A percentile compares a stretch with the other conserved stretches of the same genome.
phyloP scores from a whole-genome alignment of 805 yeast species.

The Wickerhamiella australiensis region DNA sequence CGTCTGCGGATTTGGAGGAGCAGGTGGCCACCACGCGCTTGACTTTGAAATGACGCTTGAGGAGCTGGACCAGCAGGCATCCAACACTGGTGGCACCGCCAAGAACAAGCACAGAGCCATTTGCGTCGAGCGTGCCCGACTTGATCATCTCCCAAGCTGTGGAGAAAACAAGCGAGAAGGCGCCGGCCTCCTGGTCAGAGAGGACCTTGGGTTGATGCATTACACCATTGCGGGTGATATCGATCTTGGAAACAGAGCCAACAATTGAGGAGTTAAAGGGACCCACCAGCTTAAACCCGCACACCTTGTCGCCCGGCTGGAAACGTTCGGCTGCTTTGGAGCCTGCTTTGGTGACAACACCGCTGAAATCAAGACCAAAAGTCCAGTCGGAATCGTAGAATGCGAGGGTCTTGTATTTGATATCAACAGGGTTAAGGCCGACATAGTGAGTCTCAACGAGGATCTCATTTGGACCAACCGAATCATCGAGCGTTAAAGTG shows the following conservation, averaged over 20 bases:
- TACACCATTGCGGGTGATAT: slow-evolving; percentile 32
- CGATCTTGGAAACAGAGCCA: background rate
- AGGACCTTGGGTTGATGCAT: slow-evolving; percentile 38
- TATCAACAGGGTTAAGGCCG: slow-evolving; percentile 54
- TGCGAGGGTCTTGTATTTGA: slow-evolving; percentile 33
- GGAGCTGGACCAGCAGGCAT: slow-evolving; percentile 41
- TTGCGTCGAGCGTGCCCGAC: slow-evolving; percentile 30
- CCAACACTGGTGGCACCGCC: slow-evolving; percentile 74
- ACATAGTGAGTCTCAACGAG: slow-evolving; percentile 49
- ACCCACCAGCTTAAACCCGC: slow-evolving; percentile 33
- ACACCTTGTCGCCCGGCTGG: slow-evolving; percentile 49
- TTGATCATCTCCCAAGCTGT: slow-evolving; percentile 43
- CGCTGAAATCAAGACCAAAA: slow-evolving; percentile 59
- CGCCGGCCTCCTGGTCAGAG: slow-evolving; percentile 46
- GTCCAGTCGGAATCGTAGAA: background rate
- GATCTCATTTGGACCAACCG: slow-evolving; percentile 34
- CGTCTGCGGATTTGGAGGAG: slow-evolving; percentile 37
- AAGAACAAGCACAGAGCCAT: slow-evolving; percentile 43
- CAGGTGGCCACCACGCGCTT: slow-evolving; percentile 45
- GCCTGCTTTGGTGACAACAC: slow-evolving; percentile 48
- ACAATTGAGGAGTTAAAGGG: background rate
- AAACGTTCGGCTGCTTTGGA: slow-evolving; percentile 29
- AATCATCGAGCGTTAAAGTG: background rate
- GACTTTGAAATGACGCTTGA: slow-evolving; percentile 38
- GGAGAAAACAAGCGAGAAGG: slow-evolving; percentile 50